These are phyloP conservation scores for Neurospora pannonica DNA, from an alignment of 495 filamentous ascomycete genomes.

Conservation along the genomic window DNA sequence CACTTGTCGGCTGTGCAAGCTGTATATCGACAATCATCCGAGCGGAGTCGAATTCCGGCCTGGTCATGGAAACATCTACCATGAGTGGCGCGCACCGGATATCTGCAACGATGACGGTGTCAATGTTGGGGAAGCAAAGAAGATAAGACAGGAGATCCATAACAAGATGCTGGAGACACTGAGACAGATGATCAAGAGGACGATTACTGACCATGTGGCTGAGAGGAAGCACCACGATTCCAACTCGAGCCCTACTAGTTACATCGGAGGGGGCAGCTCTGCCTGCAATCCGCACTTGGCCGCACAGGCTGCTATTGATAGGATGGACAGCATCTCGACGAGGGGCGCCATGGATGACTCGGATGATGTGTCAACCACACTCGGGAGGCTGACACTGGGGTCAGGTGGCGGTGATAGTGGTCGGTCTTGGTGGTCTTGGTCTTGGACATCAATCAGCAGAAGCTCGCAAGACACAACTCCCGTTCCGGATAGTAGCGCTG, in stretches of 20 bases:
- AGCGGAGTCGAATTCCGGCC: slow-evolving; percentile 14
- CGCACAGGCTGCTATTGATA: background rate
- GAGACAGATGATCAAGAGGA: slow-evolving; percentile 5
- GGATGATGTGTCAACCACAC: background rate
- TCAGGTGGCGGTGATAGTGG: background rate
- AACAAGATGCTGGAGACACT: slow-evolving; percentile 5
- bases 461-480: background rate
- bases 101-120: slow-evolving; percentile 1
- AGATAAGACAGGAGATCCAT: background rate
- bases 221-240: slow-evolving; percentile 8
- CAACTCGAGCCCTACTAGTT: slow-evolving; percentile 3
- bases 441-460: background rate
- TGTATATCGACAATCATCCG: slow-evolving; percentile 22
- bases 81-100: slow-evolving; percentile 24
- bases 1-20: slow-evolving; percentile 25
- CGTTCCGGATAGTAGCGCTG: accelerated
- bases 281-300: background rate
- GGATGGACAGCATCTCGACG: background rate
- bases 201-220: background rate
- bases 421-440: background rate
- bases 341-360: background rate
- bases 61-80: slow-evolving; percentile 26
- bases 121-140: background rate
- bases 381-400: background rate
- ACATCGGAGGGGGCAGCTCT: background rate